These are phyloP conservation scores for Lumnitzera racemosa DNA, from an alignment of 345 rosid genomes.

Conservation along the genomic window DNA sequence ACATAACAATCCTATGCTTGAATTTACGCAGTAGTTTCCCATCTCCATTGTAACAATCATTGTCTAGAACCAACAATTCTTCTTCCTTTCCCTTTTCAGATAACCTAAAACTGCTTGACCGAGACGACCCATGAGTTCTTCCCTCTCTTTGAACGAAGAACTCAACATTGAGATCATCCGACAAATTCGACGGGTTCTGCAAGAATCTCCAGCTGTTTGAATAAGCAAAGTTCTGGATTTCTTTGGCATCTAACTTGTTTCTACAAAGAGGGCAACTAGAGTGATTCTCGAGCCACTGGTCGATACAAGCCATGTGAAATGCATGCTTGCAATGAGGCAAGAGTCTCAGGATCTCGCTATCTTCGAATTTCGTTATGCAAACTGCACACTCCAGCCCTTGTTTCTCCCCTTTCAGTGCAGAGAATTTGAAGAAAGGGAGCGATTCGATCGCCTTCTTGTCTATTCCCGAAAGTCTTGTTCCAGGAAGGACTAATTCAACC, in stretches of 20 bases:
- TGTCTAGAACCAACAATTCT: conserved; percentile 9
- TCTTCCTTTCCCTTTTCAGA: conserved; percentile 7
- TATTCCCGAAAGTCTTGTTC: conserved; percentile 33
- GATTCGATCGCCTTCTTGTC: conserved; percentile 26
- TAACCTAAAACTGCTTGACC: conserved; percentile 12
- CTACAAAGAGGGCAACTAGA: conserved; percentile 49
- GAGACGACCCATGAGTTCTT: conserved; percentile 16
- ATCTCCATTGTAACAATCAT: background rate
- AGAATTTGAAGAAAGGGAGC: conserved; percentile 37
- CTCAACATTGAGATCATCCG: conserved; percentile 26
- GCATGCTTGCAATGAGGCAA: conserved; percentile 43
- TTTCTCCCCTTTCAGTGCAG: conserved; percentile 31
- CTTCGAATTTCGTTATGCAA: conserved; percentile 37
- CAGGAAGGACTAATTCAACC: background rate
- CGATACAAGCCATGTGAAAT: conserved; percentile 37
- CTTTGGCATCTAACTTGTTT: conserved; percentile 20
- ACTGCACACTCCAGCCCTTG: conserved; percentile 41
- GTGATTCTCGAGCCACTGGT: conserved; percentile 38
- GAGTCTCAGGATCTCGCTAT: conserved; percentile 32
- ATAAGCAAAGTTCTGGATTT: conserved; percentile 14
- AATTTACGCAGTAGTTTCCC: conserved; percentile 23
- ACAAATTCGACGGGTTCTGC: conserved; percentile 16
- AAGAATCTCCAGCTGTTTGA: conserved; percentile 25
- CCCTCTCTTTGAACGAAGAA: conserved; percentile 29
- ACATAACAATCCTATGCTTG: conserved; percentile 36